Conservation (phyloP, 1,139 yeast species). For the Yamadazyma buinensis region DNA sequence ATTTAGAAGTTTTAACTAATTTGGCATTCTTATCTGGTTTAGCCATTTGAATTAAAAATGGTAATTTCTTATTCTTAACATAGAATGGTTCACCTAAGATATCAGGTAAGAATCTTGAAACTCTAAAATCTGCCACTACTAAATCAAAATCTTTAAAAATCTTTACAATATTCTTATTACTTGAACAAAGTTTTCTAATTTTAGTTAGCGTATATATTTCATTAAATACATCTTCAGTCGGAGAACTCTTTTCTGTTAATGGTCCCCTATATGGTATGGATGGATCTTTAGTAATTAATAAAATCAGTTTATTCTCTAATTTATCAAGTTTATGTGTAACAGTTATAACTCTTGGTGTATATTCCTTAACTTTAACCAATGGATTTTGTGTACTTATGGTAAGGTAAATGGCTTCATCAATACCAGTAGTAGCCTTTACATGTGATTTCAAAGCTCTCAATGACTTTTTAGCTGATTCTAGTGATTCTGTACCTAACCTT, state of each 20-base stretch:
- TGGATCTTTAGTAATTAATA: constrained; percentile 69
- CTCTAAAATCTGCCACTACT: constrained; percentile 63
- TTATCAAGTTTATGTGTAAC: constrained; percentile 48
- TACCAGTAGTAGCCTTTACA: constrained; percentile 15
- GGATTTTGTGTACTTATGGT: constrained; percentile 53
- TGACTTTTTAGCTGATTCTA: constrained; percentile 27
- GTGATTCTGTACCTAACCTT: constrained; percentile 19
- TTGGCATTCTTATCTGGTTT: constrained; percentile 42
- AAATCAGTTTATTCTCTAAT: constrained; percentile 45
- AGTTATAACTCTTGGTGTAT: constrained; percentile 64
- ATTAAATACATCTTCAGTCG: constrained; percentile 57
- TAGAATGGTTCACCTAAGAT: constrained; percentile 57
- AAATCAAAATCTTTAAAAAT: constrained; percentile 59
- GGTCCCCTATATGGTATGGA: constrained; percentile 49
- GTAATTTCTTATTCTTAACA: constrained; percentile 56
- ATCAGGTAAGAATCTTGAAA: constrained; percentile 54
- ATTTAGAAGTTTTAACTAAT: constrained; percentile 28
- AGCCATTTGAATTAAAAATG: constrained; percentile 65
- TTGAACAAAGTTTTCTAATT: constrained; percentile 43
- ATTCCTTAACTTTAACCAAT: constrained; percentile 48
- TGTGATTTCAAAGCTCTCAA: constrained; percentile 34
- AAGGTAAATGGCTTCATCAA: constrained; percentile 39
- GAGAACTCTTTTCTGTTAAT: constrained; percentile 43
- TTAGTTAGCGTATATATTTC: constrained; percentile 57
- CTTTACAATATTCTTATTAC: constrained; percentile 37